These are phyloP conservation scores for Malassezia yamatoensis DNA, from an alignment of 1,284 basidiomycete species.

Conservation along the genomic window DNA sequence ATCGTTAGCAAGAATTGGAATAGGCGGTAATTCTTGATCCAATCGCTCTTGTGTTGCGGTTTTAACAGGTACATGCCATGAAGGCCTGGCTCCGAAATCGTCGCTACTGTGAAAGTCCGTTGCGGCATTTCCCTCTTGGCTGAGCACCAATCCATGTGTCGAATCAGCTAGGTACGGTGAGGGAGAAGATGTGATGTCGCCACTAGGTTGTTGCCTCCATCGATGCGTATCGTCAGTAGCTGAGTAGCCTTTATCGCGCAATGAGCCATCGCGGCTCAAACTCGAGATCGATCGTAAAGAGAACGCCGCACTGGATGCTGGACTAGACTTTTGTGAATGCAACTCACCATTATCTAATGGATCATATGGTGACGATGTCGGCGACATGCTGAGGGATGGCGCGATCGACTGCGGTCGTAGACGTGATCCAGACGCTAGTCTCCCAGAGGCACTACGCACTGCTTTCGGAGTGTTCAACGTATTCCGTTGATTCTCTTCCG, in stretches of 20 bases:
- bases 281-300: constrained; percentile 15
- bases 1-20: no score
- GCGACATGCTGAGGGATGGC: constrained; percentile 9
- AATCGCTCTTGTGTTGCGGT: not conserved
- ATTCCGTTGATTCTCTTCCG: not conserved
- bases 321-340: constrained; percentile 5
- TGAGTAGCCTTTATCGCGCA: not conserved
- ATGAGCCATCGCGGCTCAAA: not conserved
- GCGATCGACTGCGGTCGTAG: not conserved
- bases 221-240: not conserved
- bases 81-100: not conserved
- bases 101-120: not conserved
- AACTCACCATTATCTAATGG: not conserved
- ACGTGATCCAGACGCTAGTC: not conserved
- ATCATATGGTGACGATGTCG: not conserved
- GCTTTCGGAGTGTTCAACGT: not conserved
- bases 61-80: not conserved
- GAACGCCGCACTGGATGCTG: constrained; percentile 9
- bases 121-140: not conserved
- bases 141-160: not conserved
- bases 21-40: not conserved
- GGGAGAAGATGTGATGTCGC: no score
- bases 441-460: not conserved
- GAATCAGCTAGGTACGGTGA: no score
- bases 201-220: not conserved